Base-by-base conservation (phyloP, 2,329 filamentous ascomycete genomes). In the Aspergillus neotritici region DNA sequence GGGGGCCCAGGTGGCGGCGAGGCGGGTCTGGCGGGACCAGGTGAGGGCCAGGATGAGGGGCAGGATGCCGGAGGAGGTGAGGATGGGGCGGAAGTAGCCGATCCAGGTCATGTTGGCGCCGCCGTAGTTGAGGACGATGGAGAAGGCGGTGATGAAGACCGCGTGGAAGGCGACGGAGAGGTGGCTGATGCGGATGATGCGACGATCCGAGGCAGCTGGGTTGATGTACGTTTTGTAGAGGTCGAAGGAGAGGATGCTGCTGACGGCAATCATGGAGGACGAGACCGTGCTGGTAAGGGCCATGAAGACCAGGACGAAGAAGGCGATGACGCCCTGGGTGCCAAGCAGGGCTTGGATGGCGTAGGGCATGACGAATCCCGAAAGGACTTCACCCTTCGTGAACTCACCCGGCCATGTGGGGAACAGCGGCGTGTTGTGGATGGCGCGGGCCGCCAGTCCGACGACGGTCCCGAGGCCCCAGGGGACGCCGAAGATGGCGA, bases 171-270 rank as follows among this genome's bases (percentile, higher is more conserved):
- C 59, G 0, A 76, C 72, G 1, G 66, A 67, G n/a, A 68, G 47
- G 46, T 76, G 74, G 35, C 72, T 75, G 21, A 72, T 67, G 12
- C 60, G 54, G 3, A 76, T 57, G 1, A 70, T 61, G 29, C 63
- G 60, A 29, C 62, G 61, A 50, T 75, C 71, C 1, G 63, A 65
- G 0, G 72, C 72, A 7, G 60, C 54, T 0, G 71, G 70, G 44
- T 75, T 70, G 60, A 75, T 62, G 47, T 77, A 76, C 4, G 70
- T 75, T 37, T 70, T 67, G 56, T 71, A 77, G n/a, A 75, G 52
- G 47, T 77, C 73, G 38, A 73, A 69, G 4, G 71, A 72, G 6
- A 76, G 57, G 34, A 77, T 75, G 43, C 68, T 72, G 58, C 68
- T 72, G 15, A 75, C 73, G 1, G 73, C 73, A 37, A 77, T 76